Percentiles rank a stretch among this genome's conserved stretches.
Conservation (phyloP, 2,329 filamentous ascomycete genomes). For the Dothideomycetes sp. region DNA sequence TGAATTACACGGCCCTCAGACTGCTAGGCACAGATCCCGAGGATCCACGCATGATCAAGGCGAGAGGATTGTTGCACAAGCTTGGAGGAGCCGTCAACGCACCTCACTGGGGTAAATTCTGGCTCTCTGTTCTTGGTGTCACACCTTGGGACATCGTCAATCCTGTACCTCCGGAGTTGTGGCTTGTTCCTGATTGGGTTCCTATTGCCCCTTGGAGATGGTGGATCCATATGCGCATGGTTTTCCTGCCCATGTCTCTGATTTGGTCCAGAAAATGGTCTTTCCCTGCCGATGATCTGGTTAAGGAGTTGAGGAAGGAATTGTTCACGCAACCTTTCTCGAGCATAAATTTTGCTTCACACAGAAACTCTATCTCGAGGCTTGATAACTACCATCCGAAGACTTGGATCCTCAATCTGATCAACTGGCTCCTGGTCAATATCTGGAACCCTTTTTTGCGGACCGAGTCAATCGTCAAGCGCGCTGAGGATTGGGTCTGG, state of each 20-base stretch:
- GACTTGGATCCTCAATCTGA: constrained; percentile 65
- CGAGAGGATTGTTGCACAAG: constrained; percentile 70
- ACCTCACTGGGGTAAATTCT: constrained; percentile 97
- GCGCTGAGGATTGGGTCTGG: constrained; percentile 72
- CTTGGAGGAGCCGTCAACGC: constrained; percentile 74
- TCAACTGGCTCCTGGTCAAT: constrained; percentile 70
- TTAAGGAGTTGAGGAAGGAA: constrained; percentile 65
- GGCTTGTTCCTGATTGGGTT: constrained; percentile 43
- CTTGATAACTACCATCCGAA: constrained; percentile 92
- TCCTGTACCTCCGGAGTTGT: constrained; percentile 84
- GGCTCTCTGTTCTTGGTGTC: constrained; percentile 77
- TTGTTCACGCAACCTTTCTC: constrained; percentile 72
- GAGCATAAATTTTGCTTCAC: constrained; percentile 63
- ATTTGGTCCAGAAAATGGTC: constrained; percentile 77
- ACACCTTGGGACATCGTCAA: constrained; percentile 89
- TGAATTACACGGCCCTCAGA: constrained; percentile 79
- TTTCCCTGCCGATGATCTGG: constrained; percentile 56
- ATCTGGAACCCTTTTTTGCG: constrained; percentile 75
- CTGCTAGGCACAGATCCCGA: constrained; percentile 76
- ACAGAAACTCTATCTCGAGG: constrained; percentile 73
- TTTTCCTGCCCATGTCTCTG: constrained; percentile 89
- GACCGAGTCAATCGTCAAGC: constrained; percentile 52
- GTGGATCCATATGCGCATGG: constrained; percentile 98
- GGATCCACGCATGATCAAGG: constrained; percentile 76
- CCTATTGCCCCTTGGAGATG: constrained; percentile 64